phyloP scores from a whole-genome alignment of 2,329 filamentous ascomycete species.

The Ceratocystis cacaofunesta region DNA sequence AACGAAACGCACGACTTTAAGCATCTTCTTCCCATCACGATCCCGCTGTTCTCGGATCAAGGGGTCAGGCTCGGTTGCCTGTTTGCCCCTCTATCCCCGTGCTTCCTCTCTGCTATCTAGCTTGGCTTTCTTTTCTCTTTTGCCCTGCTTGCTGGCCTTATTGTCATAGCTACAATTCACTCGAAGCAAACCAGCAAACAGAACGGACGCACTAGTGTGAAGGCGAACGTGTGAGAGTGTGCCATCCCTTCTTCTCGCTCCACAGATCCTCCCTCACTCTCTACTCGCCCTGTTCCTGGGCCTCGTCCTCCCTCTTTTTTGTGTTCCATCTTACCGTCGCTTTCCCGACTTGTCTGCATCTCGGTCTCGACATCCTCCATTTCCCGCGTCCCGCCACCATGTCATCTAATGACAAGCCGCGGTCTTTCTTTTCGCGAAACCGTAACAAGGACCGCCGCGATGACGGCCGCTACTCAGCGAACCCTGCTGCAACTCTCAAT shows the following conservation, averaged over 20 bases:
- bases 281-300: background rate
- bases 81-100: background rate
- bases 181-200: background rate
- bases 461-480: conserved; percentile 42
- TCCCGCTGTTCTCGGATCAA: background rate
- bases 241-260: background rate
- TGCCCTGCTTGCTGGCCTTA: background rate
- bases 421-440: conserved; percentile 81
- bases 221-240: background rate
- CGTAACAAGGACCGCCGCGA: conserved; percentile 54
- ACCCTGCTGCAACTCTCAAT: conserved; percentile 44
- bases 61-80: background rate
- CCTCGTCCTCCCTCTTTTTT: background rate
- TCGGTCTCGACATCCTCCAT: conserved; percentile 49
- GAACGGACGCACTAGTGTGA: background rate
- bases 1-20: background rate
- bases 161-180: background rate
- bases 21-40: background rate
- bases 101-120: background rate
- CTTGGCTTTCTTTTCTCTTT: conserved; percentile 3
- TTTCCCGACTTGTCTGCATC: background rate
- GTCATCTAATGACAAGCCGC: conserved; percentile 52
- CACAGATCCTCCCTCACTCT: background rate
- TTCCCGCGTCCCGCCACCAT: conserved; percentile 49
- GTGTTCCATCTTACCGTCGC: background rate